A percentile compares a stretch with the other conserved stretches of the same genome.
Evolutionary conservation across 345 rosid genomes (phyloP).

Genomic region (Populus simonii): DNA sequence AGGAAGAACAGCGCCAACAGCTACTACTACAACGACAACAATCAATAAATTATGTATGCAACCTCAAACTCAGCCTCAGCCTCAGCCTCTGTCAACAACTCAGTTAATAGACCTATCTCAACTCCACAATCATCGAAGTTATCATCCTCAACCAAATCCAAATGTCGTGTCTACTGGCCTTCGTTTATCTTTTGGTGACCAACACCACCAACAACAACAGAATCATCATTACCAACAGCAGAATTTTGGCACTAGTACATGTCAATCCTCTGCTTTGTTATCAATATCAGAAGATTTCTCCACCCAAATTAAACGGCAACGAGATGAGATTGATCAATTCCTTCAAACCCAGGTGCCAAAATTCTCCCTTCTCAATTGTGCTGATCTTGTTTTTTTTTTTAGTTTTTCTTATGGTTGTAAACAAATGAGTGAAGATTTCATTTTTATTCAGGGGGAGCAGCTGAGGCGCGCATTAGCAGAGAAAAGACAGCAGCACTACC

Average conservation of each 20-base stretch:
- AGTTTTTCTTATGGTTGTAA: background rate
- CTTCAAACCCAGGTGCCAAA: slow-evolving; percentile 68
- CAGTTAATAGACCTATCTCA: slow-evolving; percentile 56
- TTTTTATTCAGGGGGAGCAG: slow-evolving; percentile 57
- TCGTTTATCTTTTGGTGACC: slow-evolving; percentile 60
- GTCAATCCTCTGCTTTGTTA: slow-evolving; percentile 29
- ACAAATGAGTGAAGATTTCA: background rate
- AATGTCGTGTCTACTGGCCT: slow-evolving; percentile 75
- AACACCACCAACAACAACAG: slow-evolving; percentile 31
- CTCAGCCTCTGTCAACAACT: slow-evolving; percentile 22
- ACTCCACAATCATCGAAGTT: slow-evolving; percentile 38
- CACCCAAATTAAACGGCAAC: slow-evolving; percentile 58
- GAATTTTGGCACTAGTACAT: slow-evolving; percentile 29
- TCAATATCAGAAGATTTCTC: slow-evolving; percentile 52
- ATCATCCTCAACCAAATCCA: slow-evolving; percentile 37
- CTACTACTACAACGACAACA: background rate
- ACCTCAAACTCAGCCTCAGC: slow-evolving; percentile 10
- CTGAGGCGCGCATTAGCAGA: slow-evolving; percentile 71
- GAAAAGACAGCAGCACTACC: slow-evolving; percentile 68
- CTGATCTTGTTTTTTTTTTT: background rate
- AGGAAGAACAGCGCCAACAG: slow-evolving; percentile 40
- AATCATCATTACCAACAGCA: slow-evolving; percentile 23
- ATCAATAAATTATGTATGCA: slow-evolving; percentile 39
- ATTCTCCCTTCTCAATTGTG: slow-evolving; percentile 8
- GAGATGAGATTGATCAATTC: slow-evolving; percentile 71